phyloP scores from a whole-genome alignment of 495 filamentous ascomycete genomes.

The Penicillium cosmopolitanum region DNA sequence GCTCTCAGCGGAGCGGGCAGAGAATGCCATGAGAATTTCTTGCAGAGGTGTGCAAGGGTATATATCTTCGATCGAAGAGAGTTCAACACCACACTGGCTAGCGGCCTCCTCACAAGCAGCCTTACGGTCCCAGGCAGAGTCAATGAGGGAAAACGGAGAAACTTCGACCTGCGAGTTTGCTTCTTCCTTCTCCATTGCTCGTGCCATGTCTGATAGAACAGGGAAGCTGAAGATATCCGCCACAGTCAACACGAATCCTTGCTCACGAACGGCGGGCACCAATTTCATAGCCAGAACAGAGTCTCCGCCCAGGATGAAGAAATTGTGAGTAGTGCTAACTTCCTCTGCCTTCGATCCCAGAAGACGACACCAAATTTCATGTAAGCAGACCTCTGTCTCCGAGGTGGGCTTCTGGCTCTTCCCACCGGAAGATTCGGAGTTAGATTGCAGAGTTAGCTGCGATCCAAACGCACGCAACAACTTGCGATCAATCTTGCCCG shows the following conservation, averaged over 20 bases:
- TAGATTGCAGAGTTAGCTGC: conserved; percentile 7
- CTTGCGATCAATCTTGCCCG: conserved; percentile 29
- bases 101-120: conserved; percentile 4
- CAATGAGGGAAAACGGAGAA: conserved; percentile 7
- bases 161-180: conserved; percentile 13
- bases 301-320: conserved; percentile 52
- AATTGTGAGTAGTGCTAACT: conserved; percentile 48
- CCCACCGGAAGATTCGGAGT: conserved; percentile 1
- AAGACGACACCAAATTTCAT: conserved; percentile 48
- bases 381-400: conserved; percentile 44
- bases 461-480: conserved; percentile 32
- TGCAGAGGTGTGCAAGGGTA: conserved; percentile 50
- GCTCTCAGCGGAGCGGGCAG: conserved; percentile 48
- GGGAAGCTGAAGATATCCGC: conserved; percentile 47
- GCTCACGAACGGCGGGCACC: conserved; percentile 37
- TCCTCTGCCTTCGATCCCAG: conserved; percentile 39
- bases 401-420: conserved; percentile 5
- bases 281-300: conserved; percentile 53
- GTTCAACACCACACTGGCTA: not conserved
- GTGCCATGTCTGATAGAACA: conserved; percentile 10
- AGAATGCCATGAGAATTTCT: conserved; percentile 57
- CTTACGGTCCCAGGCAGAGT: not conserved
- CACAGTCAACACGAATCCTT: conserved; percentile 40
- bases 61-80: conserved; percentile 33
- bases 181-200: conserved; percentile 6